Conservation (phyloP, 2,329 filamentous ascomycete genomes). For the Botrytis fragariae region DNA sequence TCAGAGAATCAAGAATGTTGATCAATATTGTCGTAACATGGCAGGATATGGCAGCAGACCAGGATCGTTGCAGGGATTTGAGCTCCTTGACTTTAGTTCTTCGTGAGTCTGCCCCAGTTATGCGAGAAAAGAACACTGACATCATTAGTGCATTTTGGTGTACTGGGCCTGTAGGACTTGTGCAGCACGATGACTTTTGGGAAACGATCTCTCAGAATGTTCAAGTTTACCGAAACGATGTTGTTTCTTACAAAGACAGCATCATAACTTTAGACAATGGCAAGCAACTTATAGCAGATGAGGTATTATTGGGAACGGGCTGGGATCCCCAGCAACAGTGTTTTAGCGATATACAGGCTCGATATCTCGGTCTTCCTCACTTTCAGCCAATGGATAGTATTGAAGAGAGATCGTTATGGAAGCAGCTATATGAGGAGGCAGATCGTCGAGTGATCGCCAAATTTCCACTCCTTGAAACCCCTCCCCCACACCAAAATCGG, state of each 20-base stretch:
- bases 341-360: background rate
- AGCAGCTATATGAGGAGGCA: constrained; percentile 26
- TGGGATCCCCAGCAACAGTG: background rate
- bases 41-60: constrained; percentile 7
- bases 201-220: constrained; percentile 32
- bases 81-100: constrained; percentile 1
- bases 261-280: background rate
- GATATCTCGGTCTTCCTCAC: background rate
- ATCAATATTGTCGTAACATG: constrained; percentile 2
- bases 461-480: constrained; percentile 19
- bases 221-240: constrained; percentile 16
- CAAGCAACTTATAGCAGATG: background rate
- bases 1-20: background rate
- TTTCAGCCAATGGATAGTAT: background rate
- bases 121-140: background rate
- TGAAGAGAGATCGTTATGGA: constrained; percentile 22
- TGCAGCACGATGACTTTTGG: constrained; percentile 35
- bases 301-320: constrained; percentile 1
- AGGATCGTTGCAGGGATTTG: background rate
- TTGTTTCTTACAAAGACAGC: constrained; percentile 21
- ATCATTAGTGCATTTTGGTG: constrained; percentile 30
- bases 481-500: constrained; percentile 6
- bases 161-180: constrained; percentile 34
- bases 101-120: background rate
- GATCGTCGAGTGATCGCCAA: constrained; percentile 8